Conservation (phyloP, 2,329 filamentous ascomycete species). For the Falciphora oryzae region DNA sequence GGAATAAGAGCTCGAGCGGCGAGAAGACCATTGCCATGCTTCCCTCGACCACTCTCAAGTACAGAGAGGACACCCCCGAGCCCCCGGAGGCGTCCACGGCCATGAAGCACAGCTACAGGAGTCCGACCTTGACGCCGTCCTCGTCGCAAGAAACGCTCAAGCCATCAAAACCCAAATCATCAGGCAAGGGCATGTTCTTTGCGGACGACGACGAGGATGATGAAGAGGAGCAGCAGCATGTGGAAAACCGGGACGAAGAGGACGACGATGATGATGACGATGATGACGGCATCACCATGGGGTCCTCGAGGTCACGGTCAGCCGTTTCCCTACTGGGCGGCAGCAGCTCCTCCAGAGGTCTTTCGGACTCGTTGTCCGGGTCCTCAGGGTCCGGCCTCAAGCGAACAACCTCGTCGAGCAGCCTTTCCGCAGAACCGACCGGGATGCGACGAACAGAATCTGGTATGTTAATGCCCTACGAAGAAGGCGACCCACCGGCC, state of each 20-base stretch:
- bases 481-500: constrained; percentile 60
- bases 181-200: constrained; percentile 48
- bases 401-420: constrained; percentile 42
- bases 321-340: not conserved
- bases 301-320: constrained; percentile 11
- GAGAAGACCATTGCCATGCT: constrained; percentile 85
- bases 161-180: constrained; percentile 51
- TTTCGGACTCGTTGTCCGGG: not conserved
- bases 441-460: constrained; percentile 74
- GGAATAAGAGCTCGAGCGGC: constrained; percentile 42
- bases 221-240: constrained; percentile 20
- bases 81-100: constrained; percentile 44
- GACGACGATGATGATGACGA: constrained; percentile 18
- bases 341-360: not conserved
- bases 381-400: constrained; percentile 27
- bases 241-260: constrained; percentile 23
- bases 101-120: constrained; percentile 55
- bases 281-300: constrained; percentile 11
- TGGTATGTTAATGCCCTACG: constrained; percentile 88
- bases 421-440: constrained; percentile 43
- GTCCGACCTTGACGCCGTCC: constrained; percentile 59
- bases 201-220: constrained; percentile 57
- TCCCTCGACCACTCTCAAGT: constrained; percentile 83
- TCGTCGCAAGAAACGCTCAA: constrained; percentile 78
- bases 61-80: constrained; percentile 70